Percentiles rank a stretch among this genome's conserved stretches.
Evolutionary conservation across 768 basidiomycete species (phyloP).

Genomic region (Neoboletus subvelutipes): DNA sequence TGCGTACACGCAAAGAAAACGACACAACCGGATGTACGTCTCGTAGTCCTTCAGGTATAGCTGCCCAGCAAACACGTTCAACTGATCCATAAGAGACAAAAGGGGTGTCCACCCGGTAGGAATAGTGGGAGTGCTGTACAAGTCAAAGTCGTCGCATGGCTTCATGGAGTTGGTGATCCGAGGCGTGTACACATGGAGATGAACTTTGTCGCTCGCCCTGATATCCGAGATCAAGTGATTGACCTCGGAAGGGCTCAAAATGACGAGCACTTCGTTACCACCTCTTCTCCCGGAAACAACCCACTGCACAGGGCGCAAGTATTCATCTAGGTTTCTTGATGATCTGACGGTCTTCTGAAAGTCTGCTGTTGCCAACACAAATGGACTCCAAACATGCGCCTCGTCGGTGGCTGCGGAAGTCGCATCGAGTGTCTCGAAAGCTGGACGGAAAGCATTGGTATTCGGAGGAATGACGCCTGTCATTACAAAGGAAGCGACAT

Average conservation of each 20-base stretch:
- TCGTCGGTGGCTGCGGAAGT: conserved; percentile 19
- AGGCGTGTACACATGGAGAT: conserved; percentile 45
- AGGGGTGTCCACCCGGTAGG: not conserved
- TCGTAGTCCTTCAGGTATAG: too few species aligned
- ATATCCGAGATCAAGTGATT: conserved; percentile 36
- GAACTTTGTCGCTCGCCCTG: conserved; percentile 29
- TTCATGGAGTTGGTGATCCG: conserved; percentile 34
- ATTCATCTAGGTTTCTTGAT: conserved; percentile 6
- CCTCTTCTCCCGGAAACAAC: not conserved
- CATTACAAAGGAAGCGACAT: conserved; percentile 27
- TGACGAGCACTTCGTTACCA: conserved; percentile 1
- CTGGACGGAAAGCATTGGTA: conserved; percentile 24
- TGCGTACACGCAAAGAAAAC: too few species aligned
- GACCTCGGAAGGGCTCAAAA: too few species aligned
- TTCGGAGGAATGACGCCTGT: conserved; percentile 29
- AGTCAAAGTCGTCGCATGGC: conserved; percentile 36
- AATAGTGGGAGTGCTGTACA: conserved; percentile 10
- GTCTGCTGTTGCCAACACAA: conserved; percentile 17
- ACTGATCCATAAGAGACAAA: not conserved
- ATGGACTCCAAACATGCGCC: conserved; percentile 18
- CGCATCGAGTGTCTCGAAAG: conserved; percentile 7
- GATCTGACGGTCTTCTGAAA: conserved; percentile 15
- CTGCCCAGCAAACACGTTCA: not conserved
- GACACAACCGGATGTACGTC: too few species aligned
- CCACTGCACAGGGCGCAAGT: conserved; percentile 33